Base-by-base conservation (phyloP, 2,329 filamentous ascomycete species). In the Colletotrichum sp. region DNA sequence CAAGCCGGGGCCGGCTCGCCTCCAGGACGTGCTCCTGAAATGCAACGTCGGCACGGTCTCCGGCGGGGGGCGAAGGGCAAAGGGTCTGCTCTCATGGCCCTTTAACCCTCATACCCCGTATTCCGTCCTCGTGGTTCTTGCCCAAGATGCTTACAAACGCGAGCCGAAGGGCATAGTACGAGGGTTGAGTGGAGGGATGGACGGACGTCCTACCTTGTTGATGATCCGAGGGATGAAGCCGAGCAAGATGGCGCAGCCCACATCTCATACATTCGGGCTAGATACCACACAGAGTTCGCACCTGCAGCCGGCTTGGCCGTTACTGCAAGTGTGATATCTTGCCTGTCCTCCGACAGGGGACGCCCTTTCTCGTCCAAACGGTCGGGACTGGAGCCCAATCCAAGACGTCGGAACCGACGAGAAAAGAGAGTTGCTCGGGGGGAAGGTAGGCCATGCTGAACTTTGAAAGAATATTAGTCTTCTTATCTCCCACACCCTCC, bases 1-100 rank as follows among this genome's bases (percentile, higher is more conserved):
- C 32, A 36, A 7, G 43, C 63, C 63, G 28, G 61, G 69, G 43
- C 8, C 16, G 5, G 30, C 7, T 69, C n/a, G 38, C 52, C 64
- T 64, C 15, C 63, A 68, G 64, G 34, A 36, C 32, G 36, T 55
- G 43, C 69, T 68, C 73, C 73, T 75, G 69, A 72, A 75, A 57
- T 72, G 38, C 69, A 63, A 68, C 63, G 43, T 48, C 38, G 69
- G 43, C 57, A 68, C 12, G 34, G 34, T n/a, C 24, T 58, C 64
- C 61, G 48, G 61, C 30, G 24, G 48, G 68, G 38, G 30, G 21
- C n/a, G 15, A 58, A 52, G 9, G 6, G 24, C n/a, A 24, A 36
- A 60, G 60, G 30, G 60, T 36, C 34, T 18, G 60, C n/a, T 48
- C n/a, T 48, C n/a, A 12, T 48, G 43, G 43, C 43, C n/a, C 6